phyloP scores from a whole-genome alignment of 2,329 filamentous ascomycete species.

The Beauveria caledonica region DNA sequence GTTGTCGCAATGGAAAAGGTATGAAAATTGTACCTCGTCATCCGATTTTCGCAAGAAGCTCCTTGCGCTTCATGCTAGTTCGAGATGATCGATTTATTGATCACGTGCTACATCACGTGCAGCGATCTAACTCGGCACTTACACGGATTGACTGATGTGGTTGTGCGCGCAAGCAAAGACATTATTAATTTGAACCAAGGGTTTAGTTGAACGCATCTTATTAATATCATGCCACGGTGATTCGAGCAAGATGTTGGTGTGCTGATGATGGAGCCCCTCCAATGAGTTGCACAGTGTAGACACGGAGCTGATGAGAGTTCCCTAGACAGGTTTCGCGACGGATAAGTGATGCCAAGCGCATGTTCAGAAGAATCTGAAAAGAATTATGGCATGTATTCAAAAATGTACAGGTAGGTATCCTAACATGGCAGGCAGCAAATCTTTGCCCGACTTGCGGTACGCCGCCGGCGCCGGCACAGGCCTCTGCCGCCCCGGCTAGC shows the following conservation, averaged over 20 bases:
- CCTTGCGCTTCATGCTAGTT: neutral
- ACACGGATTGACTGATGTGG: neutral
- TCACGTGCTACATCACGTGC: slow-evolving; percentile 3
- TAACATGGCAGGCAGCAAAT: neutral
- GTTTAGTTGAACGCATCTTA: no score
- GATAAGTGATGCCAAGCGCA: no score
- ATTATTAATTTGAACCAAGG: neutral
- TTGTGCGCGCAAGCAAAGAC: no score
- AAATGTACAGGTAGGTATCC: neutral
- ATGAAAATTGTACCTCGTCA: neutral
- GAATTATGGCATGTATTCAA: no score
- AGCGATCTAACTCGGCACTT: neutral
- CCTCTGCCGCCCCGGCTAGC: slow-evolving; percentile 1
- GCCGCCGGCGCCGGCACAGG: neutral
- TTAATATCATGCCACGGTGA: no score
- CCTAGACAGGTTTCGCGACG: no score
- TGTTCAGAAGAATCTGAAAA: no score
- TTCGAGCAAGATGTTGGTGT: no score
- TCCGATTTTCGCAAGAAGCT: neutral
- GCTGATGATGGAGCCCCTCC: no score
- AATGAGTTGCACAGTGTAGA: no score
- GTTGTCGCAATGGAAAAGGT: neutral
- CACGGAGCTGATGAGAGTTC: no score
- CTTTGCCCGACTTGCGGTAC: neutral
- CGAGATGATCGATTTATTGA: neutral